Base-by-base conservation (phyloP, 441 rosid genomes). In the Erysimum cheiri region DNA sequence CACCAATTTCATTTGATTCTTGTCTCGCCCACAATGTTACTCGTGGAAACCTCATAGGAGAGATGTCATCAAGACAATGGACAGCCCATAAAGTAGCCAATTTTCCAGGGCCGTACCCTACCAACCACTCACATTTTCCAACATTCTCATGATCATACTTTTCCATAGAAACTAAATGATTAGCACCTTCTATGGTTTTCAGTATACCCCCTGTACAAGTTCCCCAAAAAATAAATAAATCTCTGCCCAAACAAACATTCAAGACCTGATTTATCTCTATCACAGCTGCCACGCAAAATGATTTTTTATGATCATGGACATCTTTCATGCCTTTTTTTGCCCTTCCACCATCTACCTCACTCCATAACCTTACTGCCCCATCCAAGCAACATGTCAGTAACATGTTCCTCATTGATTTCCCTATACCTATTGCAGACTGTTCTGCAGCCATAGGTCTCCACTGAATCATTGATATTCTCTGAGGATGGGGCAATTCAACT, bases 321-420 rank as follows among this genome's bases (percentile, higher is more conserved):
- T 85, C 96, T 85, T 74, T 83, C 73, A 70, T 82, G 15, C 72
- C 77, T 69, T 82, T 92, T 77, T 77, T 88, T 36, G 67, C 77
- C 80, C 85, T 89, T 70, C 87, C 89, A 71, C 72, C 76, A 60
- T 88, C 97, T 69, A 85, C 78, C 84, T 92, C 97, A 62, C 79
- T 81, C 99, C 99, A 95, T 75, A 95, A 80, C 81, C 99, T 87
- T 24, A 85, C 87, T 26, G 94, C 81, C 77, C 99, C 99, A 81
- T 95, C 99, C 48, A 90, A 68, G 79, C 98, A 92, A 79, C 96
- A 87, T 17, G 99, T 92, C 71, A 95, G 84, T 60, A 95, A 79
- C 71, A 87, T 69, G 63, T 86, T 75, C 84, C 87, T 85, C 46
- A 56, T 15, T 9, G 70, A 74, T 60, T 78, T 71, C 41, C 77